These are phyloP conservation scores for Boechera stricta DNA, from an alignment of 345 rosid species.

Conservation along the genomic window DNA sequence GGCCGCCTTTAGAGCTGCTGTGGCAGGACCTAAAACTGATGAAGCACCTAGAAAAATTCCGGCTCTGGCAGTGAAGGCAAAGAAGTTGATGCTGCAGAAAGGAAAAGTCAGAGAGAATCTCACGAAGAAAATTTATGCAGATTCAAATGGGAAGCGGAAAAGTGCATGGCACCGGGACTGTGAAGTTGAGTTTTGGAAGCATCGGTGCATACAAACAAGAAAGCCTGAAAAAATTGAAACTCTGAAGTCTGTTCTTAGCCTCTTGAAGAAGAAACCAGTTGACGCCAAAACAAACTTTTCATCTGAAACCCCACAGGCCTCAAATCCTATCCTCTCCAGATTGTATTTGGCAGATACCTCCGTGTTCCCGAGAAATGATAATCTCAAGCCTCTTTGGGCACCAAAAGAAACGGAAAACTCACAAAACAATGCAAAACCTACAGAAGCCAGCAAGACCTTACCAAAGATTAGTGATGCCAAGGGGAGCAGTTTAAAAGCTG, in stretches of 20 bases:
- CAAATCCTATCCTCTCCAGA: constrained; percentile 85
- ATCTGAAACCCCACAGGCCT: constrained; percentile 52
- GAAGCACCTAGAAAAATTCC: constrained; percentile 61
- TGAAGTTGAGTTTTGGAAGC: constrained; percentile 99
- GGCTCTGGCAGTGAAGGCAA: constrained; percentile 72
- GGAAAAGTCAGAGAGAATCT: constrained; percentile 97
- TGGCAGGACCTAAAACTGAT: constrained; percentile 70
- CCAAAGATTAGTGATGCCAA: constrained; percentile 54
- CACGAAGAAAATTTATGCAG: constrained; percentile 89
- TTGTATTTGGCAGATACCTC: constrained; percentile 96
- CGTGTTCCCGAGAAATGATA: constrained; percentile 87
- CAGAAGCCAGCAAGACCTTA: constrained; percentile 49
- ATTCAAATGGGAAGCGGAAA: constrained; percentile 81
- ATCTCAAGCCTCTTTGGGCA: constrained; percentile 78
- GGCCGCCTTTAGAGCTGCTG: constrained; percentile 87
- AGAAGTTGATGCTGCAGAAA: constrained; percentile 84
- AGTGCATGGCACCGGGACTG: constrained; percentile 97
- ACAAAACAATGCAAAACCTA: constrained; percentile 49
- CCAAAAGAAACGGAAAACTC: constrained; percentile 48
- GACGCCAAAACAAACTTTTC: constrained; percentile 47
- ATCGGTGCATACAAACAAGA: constrained; percentile 75
- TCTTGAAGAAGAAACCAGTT: constrained; percentile 62
- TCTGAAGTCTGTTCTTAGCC: constrained; percentile 84
- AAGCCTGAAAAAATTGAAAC: constrained; percentile 95
- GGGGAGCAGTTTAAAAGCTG: constrained; percentile 51